Evolutionary conservation across 768 basidiomycete genomes (phyloP), one percentile per base, ranked within the genome.

Genomic region (Termitomyces sp.): DNA sequence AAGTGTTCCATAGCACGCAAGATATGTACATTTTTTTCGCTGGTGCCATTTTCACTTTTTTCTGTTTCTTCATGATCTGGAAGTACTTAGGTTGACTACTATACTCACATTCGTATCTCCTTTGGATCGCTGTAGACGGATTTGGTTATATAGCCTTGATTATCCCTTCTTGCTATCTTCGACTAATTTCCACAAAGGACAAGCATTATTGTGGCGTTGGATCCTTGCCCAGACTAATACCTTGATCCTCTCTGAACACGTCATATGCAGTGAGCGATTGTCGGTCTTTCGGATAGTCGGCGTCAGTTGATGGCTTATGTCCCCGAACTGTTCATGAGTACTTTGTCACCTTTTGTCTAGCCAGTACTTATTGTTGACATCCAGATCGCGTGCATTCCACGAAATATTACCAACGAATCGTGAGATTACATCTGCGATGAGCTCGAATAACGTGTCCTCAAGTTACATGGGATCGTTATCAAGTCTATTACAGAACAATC

Each of bases 21-120:
- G 96, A 99, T 67, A 92, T 88, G 78, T 95, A 92, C 62, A 95
- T 99, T 60, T 94, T 99, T 72, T 69, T 90, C 47, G 87, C 74
- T 3, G 96, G 96, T 2, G 89, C 88, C 1, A 71, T 89, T 23
- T 82, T 92, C 69, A 98, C 96, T 10, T 89, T 98, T 68, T 78
- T 97, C 71, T 93, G 88, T 72, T 98, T 98, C 76, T 95, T 83
- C 73, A 70, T 93, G 62, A 98, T 98, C 64, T 91, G 92, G 88
- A 82, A 82, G 63, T 98, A 94, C 69, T 73, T 98, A 47, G 96
- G 89, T 56, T 83, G 67, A 74, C n/a, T 23, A 17, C 12, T 50
- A 43, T 35, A 26, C 26, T 21, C 35, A 37, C 11, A 3, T 11
- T 46, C 12, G 46, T 60, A 47, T 26, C 38, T n/a, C 33, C 42